Base-by-base conservation (phyloP, 805 yeast species). In the Starmera pachycereana region DNA sequence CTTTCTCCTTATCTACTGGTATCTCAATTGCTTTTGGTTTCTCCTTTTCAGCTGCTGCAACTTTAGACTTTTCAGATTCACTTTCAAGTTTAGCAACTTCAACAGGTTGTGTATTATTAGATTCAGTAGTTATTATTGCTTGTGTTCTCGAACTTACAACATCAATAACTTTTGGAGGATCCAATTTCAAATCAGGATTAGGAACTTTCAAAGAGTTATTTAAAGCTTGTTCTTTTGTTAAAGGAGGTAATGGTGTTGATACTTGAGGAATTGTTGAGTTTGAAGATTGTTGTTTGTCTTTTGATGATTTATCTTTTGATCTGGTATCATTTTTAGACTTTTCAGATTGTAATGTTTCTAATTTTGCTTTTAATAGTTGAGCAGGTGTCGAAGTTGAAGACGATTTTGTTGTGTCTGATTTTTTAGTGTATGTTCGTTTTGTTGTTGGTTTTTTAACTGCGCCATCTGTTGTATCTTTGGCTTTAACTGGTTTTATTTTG, bases 171-270 rank as follows among this genome's bases (percentile, higher is more conserved):
- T 41, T 37, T 11, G 57, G 57, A 1, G 54, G 40, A 13, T 52
- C 51, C 11, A 53, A 12, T 9, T 44, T 9, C 8, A 35, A n/a
- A 3, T 36, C 37, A 14, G 56, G 50, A n/a, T 42, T 44, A 13
- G 53, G 51, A 33, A 42, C 37, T 22, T 47, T 50, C 31, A 54
- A 40, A 5, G 37, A 18, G n/a, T 47, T 45, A 33, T 54, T 54
- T 37, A 47, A 45, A 4, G 39, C 9, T 36, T 51, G 51, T 7
- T 46, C 49, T 29, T 40, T 43, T 1, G 56, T 38, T 4, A 46
- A 32, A 19, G 34, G 31, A 11, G 28, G 29, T 11, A 29, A 14
- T 18, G 38, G 33, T 12, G 39, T 30, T 32, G 39, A 13, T 13
- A 14, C 25, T 32, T 31, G 39, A 13, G 33, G 8, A 2, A 6